These are phyloP conservation scores for Ustilaginoidea virens DNA, from an alignment of 2,329 filamentous ascomycete genomes.

Conservation along the genomic window DNA sequence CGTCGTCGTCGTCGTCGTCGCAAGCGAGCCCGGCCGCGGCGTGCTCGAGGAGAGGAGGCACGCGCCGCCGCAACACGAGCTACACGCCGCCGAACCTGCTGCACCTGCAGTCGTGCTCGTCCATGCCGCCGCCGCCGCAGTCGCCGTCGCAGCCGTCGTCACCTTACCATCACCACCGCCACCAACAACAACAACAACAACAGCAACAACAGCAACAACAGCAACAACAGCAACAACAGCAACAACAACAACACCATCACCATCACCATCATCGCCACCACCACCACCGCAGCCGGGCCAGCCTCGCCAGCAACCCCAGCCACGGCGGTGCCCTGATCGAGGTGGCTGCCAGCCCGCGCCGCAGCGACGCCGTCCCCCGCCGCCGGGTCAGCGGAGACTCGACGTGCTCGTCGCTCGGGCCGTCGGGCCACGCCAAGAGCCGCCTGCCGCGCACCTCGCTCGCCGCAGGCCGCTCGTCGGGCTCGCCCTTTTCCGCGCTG, in stretches of 20 bases:
- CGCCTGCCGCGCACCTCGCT: constrained; percentile 24
- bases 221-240: too few species aligned
- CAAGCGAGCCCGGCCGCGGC: neutral
- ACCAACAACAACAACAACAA: too few species aligned
- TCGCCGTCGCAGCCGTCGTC: too few species aligned
- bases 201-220: too few species aligned
- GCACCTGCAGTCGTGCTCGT: constrained; percentile 30
- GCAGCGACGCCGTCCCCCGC: constrained; percentile 20
- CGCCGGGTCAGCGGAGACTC: constrained; percentile 27
- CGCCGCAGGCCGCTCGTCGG: constrained; percentile 11
- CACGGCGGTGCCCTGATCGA: constrained; percentile 29
- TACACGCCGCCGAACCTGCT: constrained; percentile 41
- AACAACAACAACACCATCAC: too few species aligned
- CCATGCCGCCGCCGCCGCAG: constrained; percentile 37
- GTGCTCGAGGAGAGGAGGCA: constrained; percentile 24
- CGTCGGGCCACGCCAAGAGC: constrained; percentile 15
- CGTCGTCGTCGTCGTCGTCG: constrained; percentile 2
- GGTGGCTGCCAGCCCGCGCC: constrained; percentile 32
- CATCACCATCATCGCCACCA: too few species aligned
- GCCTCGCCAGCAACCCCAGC: constrained; percentile 12
- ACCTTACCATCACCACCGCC: too few species aligned
- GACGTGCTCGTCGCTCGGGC: constrained; percentile 7
- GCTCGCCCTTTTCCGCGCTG: constrained; percentile 7
- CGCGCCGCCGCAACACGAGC: constrained; percentile 33
- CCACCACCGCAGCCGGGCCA: constrained; percentile 27